Base-by-base conservation (phyloP, 371 early-diverging fungal genomes). In the Mortierella sp. region DNA sequence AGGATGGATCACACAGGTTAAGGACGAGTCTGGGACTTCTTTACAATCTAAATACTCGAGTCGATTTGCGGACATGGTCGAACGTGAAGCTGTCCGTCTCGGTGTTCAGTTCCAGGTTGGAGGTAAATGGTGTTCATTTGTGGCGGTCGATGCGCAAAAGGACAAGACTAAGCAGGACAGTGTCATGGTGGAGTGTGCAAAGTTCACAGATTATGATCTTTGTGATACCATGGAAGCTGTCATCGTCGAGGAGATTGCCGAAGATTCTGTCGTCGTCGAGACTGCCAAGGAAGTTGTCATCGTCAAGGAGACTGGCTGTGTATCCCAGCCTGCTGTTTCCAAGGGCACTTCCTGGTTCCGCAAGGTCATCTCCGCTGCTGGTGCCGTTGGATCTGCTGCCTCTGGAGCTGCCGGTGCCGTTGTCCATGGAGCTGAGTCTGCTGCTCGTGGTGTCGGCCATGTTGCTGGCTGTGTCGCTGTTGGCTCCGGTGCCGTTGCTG, bases 281-380 rank as follows among this genome's bases (percentile, higher is more conserved):
- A 4, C 47, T 62, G 18, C 32, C 35, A 35, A 58, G 55, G 51
- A 45, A 32, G 35, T 24, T 37, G 63, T 60, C 47, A 58, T 40
- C 20, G 45, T 45, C 28, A 30, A 65, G 54, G 64, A 68, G 39
- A 39, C 64, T 26, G 69, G 64, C 6, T n/a, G n/a, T n/a, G n/a
- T n/a, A n/a, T n/a, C n/a, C n/a, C n/a, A n/a, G n/a, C n/a, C 70
- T 26, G 68, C 71, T 28, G 68, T 52, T 22, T 11, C 70, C 30
- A 67, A 70, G 64, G 45, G 10, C 0, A n/a, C 63, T 20, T 76
- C 76, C 0, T 76, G 71, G 76, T 76, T 76, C 76, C 62, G 70
- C 28, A 11, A 18, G 11, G 35, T 37, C 14, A 40, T 43, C 45
- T 16, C 62, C 35, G 10, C 4, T n/a, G n/a, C n/a, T n/a, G n/a